A percentile compares a stretch with the other conserved stretches of the same genome.
Conservation (phyloP, 305 asterid genomes). For the Fraxinus albicans region DNA sequence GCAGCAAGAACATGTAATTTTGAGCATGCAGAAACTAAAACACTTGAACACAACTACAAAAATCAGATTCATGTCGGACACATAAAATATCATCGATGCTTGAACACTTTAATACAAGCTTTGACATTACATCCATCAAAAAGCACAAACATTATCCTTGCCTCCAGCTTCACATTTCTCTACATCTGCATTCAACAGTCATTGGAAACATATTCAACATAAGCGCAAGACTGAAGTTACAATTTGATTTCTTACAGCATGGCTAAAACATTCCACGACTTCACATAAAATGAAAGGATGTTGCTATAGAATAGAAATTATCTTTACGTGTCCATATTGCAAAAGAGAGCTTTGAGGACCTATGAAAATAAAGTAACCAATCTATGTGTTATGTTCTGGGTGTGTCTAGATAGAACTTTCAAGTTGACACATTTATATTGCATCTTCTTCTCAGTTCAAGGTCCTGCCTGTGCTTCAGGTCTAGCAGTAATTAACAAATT, state of each 20-base stretch:
- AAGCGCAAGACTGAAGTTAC: constrained; percentile 2
- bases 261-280: neutral
- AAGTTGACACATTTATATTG: neutral
- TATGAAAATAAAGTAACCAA: neutral
- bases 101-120: neutral
- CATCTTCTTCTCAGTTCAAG: neutral
- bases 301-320: neutral
- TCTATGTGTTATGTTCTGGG: neutral
- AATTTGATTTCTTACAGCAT: constrained; percentile 6
- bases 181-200: constrained; percentile 4
- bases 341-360: neutral
- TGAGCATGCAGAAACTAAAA: constrained; percentile 1
- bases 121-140: neutral
- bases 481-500: neutral
- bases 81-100: constrained; percentile 6
- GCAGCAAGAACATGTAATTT: neutral
- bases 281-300: neutral
- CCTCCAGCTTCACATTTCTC: neutral
- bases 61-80: neutral
- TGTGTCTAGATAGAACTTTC: constrained; percentile 9
- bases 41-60: constrained; percentile 4
- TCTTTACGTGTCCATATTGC: neutral
- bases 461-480: constrained; percentile 5
- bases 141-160: neutral
- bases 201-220: constrained; percentile 6